Base-by-base conservation (phyloP, 129 eudicot species). In the Solidago caesia region DNA sequence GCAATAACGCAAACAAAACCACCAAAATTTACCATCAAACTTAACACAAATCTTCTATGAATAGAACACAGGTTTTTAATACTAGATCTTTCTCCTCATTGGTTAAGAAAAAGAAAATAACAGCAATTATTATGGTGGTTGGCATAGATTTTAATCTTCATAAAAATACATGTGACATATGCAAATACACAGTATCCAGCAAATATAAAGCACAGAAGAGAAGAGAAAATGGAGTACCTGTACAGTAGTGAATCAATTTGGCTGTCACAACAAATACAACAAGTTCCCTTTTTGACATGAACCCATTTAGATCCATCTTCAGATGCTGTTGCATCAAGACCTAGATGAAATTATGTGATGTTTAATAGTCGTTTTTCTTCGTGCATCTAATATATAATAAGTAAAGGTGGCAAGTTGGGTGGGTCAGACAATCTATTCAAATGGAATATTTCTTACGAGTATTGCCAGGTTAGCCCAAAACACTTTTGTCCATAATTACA, bases 201-300 rank as follows among this genome's bases (percentile, higher is more conserved):
- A 44, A 67, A 13, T 41, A 48, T 70, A 25, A 78, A 15, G 9
- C 44, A 71, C 9, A 70, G 48, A 67, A 45, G 65, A 14, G 5
- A 9, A n/a, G 10, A 72, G 47, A 52, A 3, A 11, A 67, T 16
- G 12, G 41, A 44, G 2, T 91, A 95, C 99, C 99, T 91, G 89
- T 95, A 95, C 90, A 95, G 72, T 33, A 95, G 85, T 6, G 97
- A 86, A 89, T 95, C 99, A 69, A 95, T 95, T 26, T 89, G 95
- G 81, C 81, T 89, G 81, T 95, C 99, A 63, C 96, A 91, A 82
- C 99, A 95, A 62, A 95, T 88, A 59, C 99, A 95, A 77, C 99
- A 95, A 5, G 92, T 87, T 69, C 99, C 97, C 74, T 89, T 95
- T 53, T 84, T 89, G 21, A 91, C 97, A 77, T 89, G 89, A 65